phyloP scores from a whole-genome alignment of 345 rosid species.

The Abelmoschus esculentus region DNA sequence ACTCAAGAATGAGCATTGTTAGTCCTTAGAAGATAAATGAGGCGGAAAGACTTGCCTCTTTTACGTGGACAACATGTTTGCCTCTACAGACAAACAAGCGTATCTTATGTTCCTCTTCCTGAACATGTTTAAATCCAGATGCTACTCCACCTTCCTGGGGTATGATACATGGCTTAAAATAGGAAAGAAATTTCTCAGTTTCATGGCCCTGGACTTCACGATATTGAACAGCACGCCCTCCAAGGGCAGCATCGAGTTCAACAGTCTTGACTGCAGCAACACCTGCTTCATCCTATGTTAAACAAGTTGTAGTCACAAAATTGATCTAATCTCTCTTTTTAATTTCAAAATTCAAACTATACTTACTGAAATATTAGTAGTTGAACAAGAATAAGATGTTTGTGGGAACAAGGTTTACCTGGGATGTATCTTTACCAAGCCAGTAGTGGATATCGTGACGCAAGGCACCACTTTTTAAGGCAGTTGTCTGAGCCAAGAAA shows the following conservation, averaged over 20 bases:
- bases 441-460: conserved; percentile 88
- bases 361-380: not conserved
- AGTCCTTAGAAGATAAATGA: not conserved
- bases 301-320: conserved; percentile 20
- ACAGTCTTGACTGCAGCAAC: conserved; percentile 84
- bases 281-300: conserved; percentile 90
- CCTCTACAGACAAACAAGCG: conserved; percentile 89
- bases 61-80: conserved; percentile 89
- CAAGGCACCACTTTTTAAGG: conserved; percentile 67
- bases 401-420: conserved; percentile 32
- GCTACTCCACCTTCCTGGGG: conserved; percentile 94
- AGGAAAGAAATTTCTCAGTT: conserved; percentile 88
- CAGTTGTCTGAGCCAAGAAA: conserved; percentile 48
- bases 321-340: not conserved
- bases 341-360: conserved; percentile 1
- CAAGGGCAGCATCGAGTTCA: conserved; percentile 96
- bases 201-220: conserved; percentile 98
- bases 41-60: conserved; percentile 58
- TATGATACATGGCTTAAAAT: conserved; percentile 95
- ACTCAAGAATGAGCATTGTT: not conserved
- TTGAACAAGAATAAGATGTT: not conserved
- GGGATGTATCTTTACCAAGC: conserved; percentile 85
- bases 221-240: conserved; percentile 98
- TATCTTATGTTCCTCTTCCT: conserved; percentile 68
- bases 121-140: conserved; percentile 80